These are phyloP conservation scores for Pythium aristosporum DNA, from an alignment of 352 stramenopile genomes.

Conservation along the genomic window DNA sequence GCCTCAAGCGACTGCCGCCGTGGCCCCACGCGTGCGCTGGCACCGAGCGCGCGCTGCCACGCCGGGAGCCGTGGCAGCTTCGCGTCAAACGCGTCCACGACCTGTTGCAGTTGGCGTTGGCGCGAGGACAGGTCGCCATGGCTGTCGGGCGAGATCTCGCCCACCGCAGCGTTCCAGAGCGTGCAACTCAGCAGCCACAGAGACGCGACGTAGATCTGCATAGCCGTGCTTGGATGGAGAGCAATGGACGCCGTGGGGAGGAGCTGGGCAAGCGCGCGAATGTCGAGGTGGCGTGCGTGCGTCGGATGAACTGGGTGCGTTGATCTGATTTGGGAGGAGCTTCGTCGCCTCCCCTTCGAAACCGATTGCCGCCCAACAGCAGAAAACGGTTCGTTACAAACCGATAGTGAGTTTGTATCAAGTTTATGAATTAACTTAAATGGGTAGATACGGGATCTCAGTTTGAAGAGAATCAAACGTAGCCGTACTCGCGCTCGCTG, in stretches of 20 bases:
- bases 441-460: not conserved
- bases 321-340: constrained; percentile 21
- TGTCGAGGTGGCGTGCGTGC: not conserved
- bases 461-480: not conserved
- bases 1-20: constrained; percentile 40
- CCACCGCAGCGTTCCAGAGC: constrained; percentile 2
- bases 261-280: not conserved
- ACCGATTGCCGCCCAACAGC: not conserved
- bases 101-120: not conserved
- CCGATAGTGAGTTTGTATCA: not conserved
- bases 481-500: not conserved
- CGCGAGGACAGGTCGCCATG: not conserved
- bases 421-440: constrained; percentile 15
- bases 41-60: constrained; percentile 24
- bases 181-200: constrained; percentile 21
- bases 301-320: not conserved
- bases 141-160: constrained; percentile 4
- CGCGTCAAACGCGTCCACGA: constrained; percentile 27
- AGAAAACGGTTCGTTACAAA: constrained; percentile 20
- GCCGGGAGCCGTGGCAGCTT: constrained; percentile 23
- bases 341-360: constrained; percentile 21
- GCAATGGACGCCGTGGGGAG: not conserved
- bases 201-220: constrained; percentile 6
- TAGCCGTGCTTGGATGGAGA: not conserved
- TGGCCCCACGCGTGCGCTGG: constrained; percentile 35